Evolutionary conservation across 2,329 filamentous ascomycete genomes (phyloP).

Genomic region (Calonectria pseudoreteaudii): DNA sequence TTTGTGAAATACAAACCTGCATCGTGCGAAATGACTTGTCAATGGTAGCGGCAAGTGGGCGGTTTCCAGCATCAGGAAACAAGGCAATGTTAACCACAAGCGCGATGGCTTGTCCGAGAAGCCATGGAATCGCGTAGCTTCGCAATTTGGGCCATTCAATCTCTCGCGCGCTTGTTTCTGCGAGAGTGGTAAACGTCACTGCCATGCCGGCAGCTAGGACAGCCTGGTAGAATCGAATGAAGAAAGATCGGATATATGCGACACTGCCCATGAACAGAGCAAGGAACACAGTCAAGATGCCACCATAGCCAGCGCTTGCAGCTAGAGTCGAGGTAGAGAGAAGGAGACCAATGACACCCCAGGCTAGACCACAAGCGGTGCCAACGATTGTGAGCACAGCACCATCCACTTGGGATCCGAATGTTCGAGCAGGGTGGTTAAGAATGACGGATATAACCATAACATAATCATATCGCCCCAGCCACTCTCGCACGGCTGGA

Average conservation of each 20-base stretch:
- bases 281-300: slow-evolving; percentile 66
- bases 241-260: slow-evolving; percentile 66
- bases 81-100: slow-evolving; percentile 61
- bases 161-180: slow-evolving; percentile 56
- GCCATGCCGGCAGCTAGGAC: slow-evolving; percentile 67
- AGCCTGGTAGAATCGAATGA: slow-evolving; percentile 67
- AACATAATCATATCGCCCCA: slow-evolving; percentile 67
- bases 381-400: slow-evolving; percentile 64
- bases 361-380: slow-evolving; percentile 64
- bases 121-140: slow-evolving; percentile 67
- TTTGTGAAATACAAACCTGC: slow-evolving; percentile 49
- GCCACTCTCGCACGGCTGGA: slow-evolving; percentile 58
- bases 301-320: slow-evolving; percentile 63
- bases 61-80: slow-evolving; percentile 67
- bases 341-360: slow-evolving; percentile 66
- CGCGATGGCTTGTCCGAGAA: slow-evolving; percentile 65
- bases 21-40: slow-evolving; percentile 61
- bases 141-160: slow-evolving; percentile 64
- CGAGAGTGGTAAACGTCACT: slow-evolving; percentile 64
- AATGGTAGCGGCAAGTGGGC: slow-evolving; percentile 60
- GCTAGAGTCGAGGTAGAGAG: slow-evolving; percentile 62
- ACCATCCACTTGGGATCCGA: slow-evolving; percentile 70
- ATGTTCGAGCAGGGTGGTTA: slow-evolving; percentile 67
- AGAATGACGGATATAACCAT: slow-evolving; percentile 68
- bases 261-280: slow-evolving; percentile 63